phyloP scores from a whole-genome alignment of 495 filamentous ascomycete genomes.

The Gamarada debralockiae region DNA sequence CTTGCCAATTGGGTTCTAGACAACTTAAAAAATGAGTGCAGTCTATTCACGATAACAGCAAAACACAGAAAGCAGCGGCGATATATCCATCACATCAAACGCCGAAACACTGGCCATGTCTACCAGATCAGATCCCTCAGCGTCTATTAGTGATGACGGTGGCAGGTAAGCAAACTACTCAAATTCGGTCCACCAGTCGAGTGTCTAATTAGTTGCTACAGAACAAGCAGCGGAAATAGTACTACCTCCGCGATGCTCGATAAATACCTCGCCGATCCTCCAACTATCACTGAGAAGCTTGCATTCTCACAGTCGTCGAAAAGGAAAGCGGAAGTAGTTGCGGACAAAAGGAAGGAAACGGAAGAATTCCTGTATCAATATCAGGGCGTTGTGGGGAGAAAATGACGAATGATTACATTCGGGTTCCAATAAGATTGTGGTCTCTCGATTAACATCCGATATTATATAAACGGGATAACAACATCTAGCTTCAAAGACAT shows the following conservation, averaged over 20 bases:
- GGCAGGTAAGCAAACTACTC: background rate
- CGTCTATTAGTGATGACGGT: background rate
- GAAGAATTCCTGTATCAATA: background rate
- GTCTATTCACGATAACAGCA: background rate
- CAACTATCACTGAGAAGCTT: background rate
- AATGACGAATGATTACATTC: too few species aligned
- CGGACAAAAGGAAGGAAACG: background rate
- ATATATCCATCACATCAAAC: background rate
- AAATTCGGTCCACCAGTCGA: background rate
- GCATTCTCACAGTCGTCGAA: background rate
- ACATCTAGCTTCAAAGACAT: too few species aligned
- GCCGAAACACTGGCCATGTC: background rate
- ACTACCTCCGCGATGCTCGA: background rate
- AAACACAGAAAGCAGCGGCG: background rate
- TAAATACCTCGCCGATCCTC: background rate
- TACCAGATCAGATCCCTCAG: conserved; percentile 4
- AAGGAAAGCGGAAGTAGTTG: background rate
- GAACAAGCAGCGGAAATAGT: background rate
- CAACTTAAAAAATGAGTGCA: background rate
- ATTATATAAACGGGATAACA: too few species aligned
- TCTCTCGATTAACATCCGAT: too few species aligned
- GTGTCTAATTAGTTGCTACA: background rate
- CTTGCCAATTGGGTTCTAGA: background rate
- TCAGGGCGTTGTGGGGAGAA: too few species aligned
- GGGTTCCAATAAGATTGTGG: too few species aligned